Conservation (phyloP, 768 basidiomycete species). For the Coprinopsis marcescibilis region DNA sequence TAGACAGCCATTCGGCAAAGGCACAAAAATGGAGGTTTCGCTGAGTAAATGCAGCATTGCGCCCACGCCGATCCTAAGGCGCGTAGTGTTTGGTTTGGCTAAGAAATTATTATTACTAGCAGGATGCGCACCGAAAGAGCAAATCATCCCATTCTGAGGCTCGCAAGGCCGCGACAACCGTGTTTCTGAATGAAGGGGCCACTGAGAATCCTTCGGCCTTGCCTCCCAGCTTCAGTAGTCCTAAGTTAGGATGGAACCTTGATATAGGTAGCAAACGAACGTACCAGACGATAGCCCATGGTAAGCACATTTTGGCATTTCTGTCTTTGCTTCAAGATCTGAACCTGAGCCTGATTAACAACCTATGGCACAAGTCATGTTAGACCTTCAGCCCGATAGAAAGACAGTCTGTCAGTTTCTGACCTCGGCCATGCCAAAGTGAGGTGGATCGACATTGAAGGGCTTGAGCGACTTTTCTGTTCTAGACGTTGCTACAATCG, state of each 20-base stretch:
- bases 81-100: no score
- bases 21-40: conserved; percentile 66
- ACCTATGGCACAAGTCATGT: no score
- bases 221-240: neutral
- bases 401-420: neutral
- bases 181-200: neutral
- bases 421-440: neutral
- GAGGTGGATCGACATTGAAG: neutral
- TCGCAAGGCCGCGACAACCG: neutral
- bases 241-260: neutral
- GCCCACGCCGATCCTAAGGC: conserved; percentile 64
- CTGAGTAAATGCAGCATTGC: conserved; percentile 75
- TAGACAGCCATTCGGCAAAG: conserved; percentile 77
- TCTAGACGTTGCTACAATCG: neutral
- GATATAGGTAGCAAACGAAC: neutral
- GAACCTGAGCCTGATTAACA: neutral
- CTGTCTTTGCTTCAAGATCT: neutral
- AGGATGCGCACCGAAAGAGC: neutral
- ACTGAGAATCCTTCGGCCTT: neutral
- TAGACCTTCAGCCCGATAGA: no score
- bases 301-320: neutral
- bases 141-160: conserved; percentile 3
- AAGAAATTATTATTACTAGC: neutral
- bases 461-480: no score
- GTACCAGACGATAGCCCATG: neutral